Base-by-base conservation (phyloP, 202 grass and related monocot species). In the Carex sylvatica region DNA sequence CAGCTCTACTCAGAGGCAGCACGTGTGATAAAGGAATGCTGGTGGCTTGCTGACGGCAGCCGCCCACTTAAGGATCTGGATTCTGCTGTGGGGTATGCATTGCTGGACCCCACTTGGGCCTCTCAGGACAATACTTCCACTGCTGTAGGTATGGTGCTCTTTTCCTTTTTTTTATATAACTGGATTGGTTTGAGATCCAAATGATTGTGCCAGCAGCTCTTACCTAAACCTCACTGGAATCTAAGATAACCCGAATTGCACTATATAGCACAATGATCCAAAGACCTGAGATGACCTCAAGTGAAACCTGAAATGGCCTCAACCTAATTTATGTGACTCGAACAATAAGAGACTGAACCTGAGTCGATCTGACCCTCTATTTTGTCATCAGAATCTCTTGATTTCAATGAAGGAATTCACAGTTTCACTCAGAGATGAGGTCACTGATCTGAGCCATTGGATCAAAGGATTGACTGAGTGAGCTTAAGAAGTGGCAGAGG, bases 111-210 rank as follows among this genome's bases (percentile, higher is more conserved):
- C 58, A 91, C 92, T 76, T 95, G 92, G 90, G 92, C 95, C 87
- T 95, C 92, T 84, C 95, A 98, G 80, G 95, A 98, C 70, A 92
- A 91, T 88, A 98, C 95, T 84, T 95, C 95, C 44, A 98, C 95
- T 65, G 38, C 67, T 4, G 20, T 70, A 46, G 67, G 67, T 70
- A 70, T 7, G 6, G 66, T 70, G 8, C 3, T 3, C 5, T 12
- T 19, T 3, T 4, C 1, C 7, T 19, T 5, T 7, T 19, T 19
- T 40, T 30, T 74, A 85, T 52, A 85, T 13, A 59, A 10, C 16
- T 55, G 26, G 73, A 84, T 84, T 44, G 14, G 10, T 10, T 38
- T 46, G 38, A 70, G 67, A 40, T 38, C 38, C 28, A 46, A 70
- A 46, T 46, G 36, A 70, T 2, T n/a, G 3, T 22, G 67, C 36